Base-by-base conservation (phyloP, 148 eudicot species). In the Drosera capensis region DNA sequence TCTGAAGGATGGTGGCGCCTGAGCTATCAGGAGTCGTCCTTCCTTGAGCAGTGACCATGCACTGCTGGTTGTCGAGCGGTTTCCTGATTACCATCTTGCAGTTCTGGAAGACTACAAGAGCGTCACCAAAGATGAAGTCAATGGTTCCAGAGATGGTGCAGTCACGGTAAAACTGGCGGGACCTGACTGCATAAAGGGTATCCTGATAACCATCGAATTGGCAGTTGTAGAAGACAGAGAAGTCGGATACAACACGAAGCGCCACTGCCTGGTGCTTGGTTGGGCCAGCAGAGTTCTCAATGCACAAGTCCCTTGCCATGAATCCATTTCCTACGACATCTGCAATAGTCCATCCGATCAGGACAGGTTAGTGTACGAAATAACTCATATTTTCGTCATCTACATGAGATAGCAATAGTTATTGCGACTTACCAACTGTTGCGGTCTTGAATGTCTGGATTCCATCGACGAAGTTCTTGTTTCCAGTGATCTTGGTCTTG, bases 71-170 rank as follows among this genome's bases (percentile, higher is more conserved):
- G 1, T 44, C 57, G 23, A 66, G n/a, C 0, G 86, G 86, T 17
- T 65, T 63, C 23, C 86, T 39, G 5, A 74, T 52, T 1, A 70
- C 46, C 35, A 78, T 22, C 17, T 53, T 69, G 53, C 94, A 78
- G 25, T 72, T 70, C 19, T 82, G 94, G 67, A 82, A 75, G 20
- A 82, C 59, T 0, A 72, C 73, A 1, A 51, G 48, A 0, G 82
- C 79, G 23, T 82, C 79, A 0, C 94, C 94, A 20, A 70, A 75
- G 49, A 82, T 65, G 73, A 78, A 72, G 61, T 82, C 86, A 4
- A 78, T 63, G 39, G 80, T 75, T 3, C 94, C 94, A 0, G 70
- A 31, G 60, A 82, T 37, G 23, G 51, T 54, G 49, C 79, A 74
- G 40, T 72, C 82, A 6, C 94, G 67, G 60, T 64, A 82, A 69